phyloP scores from a whole-genome alignment of 1,139 yeast species.

The Geotrichum cucujoidarum region DNA sequence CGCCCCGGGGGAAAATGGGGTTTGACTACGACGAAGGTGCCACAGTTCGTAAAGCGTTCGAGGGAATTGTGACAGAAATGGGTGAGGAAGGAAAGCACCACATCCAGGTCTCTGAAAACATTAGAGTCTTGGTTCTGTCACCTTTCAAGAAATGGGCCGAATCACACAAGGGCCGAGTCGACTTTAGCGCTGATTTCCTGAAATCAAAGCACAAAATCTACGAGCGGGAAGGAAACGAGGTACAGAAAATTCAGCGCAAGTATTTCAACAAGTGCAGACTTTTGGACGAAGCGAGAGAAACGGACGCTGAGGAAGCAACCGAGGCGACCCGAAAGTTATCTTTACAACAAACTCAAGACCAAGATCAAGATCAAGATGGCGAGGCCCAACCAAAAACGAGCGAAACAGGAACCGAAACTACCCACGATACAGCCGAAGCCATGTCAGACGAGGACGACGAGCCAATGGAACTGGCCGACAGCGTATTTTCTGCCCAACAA shows the following conservation, averaged over 20 bases:
- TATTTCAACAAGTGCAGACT: conserved; percentile 76
- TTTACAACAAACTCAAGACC: background rate
- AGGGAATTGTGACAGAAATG: conserved; percentile 56
- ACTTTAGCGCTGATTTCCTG: conserved; percentile 54
- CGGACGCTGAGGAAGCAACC: background rate
- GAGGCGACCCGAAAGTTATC: background rate
- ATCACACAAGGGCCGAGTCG: conserved; percentile 67
- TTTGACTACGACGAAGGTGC: conserved; percentile 46
- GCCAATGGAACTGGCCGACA: conserved; percentile 36
- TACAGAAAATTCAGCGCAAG: conserved; percentile 58
- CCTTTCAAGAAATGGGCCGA: conserved; percentile 77
- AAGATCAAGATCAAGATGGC: background rate
- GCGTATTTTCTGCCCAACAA: conserved; percentile 35
- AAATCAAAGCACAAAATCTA: conserved; percentile 50
- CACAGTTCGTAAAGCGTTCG: conserved; percentile 54
- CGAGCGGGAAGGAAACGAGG: conserved; percentile 44
- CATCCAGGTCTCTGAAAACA: conserved; percentile 58
- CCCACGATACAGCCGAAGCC: conserved; percentile 1
- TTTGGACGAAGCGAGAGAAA: conserved; percentile 49
- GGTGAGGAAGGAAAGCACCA: conserved; percentile 65
- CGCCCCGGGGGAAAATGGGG: conserved; percentile 40
- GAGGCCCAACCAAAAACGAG: background rate
- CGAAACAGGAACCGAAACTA: background rate
- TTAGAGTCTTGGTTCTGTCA: conserved; percentile 54
- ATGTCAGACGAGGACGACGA: conserved; percentile 16